Conservation (phyloP, 768 basidiomycete genomes). For the Phaeotremella skinneri region DNA sequence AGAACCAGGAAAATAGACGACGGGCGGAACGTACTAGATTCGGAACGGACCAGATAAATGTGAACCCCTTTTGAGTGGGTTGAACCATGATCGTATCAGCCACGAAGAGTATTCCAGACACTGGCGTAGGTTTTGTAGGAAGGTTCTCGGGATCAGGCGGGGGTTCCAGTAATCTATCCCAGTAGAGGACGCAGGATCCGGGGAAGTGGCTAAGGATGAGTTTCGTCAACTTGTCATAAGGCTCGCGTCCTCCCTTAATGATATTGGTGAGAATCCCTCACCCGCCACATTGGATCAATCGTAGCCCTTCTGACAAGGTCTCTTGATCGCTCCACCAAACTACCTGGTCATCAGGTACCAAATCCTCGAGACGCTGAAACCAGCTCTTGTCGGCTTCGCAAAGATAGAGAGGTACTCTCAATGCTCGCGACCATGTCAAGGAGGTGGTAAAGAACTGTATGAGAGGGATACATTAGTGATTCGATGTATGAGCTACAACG, state of each 20-base stretch:
- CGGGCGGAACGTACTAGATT: slow-evolving; percentile 42
- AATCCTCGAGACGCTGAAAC: slow-evolving; percentile 41
- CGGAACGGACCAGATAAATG: slow-evolving; percentile 48
- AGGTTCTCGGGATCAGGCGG: slow-evolving; percentile 23
- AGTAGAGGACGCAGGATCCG: slow-evolving; percentile 45
- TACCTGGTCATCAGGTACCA: slow-evolving; percentile 26
- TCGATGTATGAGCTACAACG: background rate
- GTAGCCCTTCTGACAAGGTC: slow-evolving; percentile 31
- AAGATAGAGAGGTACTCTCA: slow-evolving; percentile 43
- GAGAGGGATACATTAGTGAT: background rate
- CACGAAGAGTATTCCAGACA: slow-evolving; percentile 43
- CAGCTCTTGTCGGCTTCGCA: slow-evolving; percentile 42
- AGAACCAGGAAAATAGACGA: background rate
- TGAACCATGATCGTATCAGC: slow-evolving; percentile 51
- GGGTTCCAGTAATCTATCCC: slow-evolving; percentile 46
- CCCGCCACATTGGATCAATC: slow-evolving; percentile 49
- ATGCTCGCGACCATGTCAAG: slow-evolving; percentile 44
- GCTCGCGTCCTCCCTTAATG: background rate
- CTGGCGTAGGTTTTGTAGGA: slow-evolving; percentile 31
- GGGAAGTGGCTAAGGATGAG: slow-evolving; percentile 40
- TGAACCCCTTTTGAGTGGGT: slow-evolving; percentile 43
- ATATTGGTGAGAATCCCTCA: slow-evolving; percentile 15
- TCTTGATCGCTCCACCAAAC: slow-evolving; percentile 35
- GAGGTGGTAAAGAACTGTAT: slow-evolving; percentile 48
- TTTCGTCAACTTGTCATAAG: background rate